phyloP scores from a whole-genome alignment of 441 rosid species.

The Theobroma grandiflorum region DNA sequence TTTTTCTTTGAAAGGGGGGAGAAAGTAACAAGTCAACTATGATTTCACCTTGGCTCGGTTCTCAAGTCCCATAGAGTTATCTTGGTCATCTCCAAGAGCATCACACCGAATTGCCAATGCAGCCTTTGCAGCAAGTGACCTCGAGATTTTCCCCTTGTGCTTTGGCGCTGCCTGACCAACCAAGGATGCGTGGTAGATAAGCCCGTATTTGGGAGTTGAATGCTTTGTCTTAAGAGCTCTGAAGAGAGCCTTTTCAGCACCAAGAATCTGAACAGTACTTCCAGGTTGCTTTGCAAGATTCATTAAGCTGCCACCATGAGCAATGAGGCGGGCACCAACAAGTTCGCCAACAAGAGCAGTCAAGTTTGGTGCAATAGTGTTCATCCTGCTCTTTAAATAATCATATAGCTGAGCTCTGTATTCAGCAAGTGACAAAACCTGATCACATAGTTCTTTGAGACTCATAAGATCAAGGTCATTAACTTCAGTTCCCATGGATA shows the following conservation, averaged over 20 bases:
- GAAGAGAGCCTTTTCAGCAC: slow-evolving; percentile 95
- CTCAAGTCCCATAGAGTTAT: slow-evolving; percentile 83
- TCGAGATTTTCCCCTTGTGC: slow-evolving; percentile 86
- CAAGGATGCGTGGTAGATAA: slow-evolving; percentile 88
- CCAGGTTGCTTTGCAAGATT: slow-evolving; percentile 97
- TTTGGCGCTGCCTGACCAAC: slow-evolving; percentile 92
- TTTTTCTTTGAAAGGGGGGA: not conserved
- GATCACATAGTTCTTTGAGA: slow-evolving; percentile 86
- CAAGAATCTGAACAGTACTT: slow-evolving; percentile 92
- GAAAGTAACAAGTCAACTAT: not conserved
- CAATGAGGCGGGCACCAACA: slow-evolving; percentile 93
- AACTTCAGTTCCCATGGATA: slow-evolving; percentile 97
- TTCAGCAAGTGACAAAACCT: slow-evolving; percentile 84
- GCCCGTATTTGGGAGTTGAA: slow-evolving; percentile 89
- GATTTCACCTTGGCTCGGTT: slow-evolving; percentile 73
- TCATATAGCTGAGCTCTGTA: slow-evolving; percentile 94
- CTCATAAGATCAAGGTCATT: slow-evolving; percentile 79
- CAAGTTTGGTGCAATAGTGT: slow-evolving; percentile 89
- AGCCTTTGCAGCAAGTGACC: slow-evolving; percentile 90
- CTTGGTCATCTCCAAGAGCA: slow-evolving; percentile 88
- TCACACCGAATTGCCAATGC: slow-evolving; percentile 81
- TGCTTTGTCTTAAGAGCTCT: slow-evolving; percentile 96
- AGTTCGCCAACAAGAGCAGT: slow-evolving; percentile 97
- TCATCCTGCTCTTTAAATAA: slow-evolving; percentile 90
- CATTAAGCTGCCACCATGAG: slow-evolving; percentile 91